Conservation (phyloP, 2,329 filamentous ascomycete genomes). For the Salinomyces thailandicus region DNA sequence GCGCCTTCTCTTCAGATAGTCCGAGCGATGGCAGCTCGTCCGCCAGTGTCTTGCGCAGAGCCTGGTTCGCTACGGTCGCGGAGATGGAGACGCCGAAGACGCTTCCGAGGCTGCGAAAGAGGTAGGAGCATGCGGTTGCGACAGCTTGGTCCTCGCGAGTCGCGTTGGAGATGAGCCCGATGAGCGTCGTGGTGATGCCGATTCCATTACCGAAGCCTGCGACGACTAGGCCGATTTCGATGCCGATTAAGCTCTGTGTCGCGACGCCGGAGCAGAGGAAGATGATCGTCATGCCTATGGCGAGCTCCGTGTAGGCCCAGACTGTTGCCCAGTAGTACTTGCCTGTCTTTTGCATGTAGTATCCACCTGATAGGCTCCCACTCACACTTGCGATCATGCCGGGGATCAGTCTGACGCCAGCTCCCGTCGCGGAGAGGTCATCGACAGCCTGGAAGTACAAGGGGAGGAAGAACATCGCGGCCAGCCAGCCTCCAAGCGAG, state of each 20-base stretch:
- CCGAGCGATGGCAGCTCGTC: slow-evolving; percentile 34
- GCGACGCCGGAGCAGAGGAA: slow-evolving; percentile 48
- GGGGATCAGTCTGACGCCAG: slow-evolving; percentile 58
- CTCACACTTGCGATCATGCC: slow-evolving; percentile 51
- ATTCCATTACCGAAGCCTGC: slow-evolving; percentile 46
- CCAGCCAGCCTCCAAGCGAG: slow-evolving; percentile 50
- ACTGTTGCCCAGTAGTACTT: slow-evolving; percentile 62
- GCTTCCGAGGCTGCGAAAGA: slow-evolving; percentile 63
- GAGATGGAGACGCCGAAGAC: slow-evolving; percentile 58
- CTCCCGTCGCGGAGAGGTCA: slow-evolving; percentile 50
- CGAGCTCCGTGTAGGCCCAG: slow-evolving; percentile 42
- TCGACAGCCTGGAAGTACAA: slow-evolving; percentile 67
- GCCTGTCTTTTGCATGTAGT: slow-evolving; percentile 59
- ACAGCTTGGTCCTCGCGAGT: slow-evolving; percentile 58
- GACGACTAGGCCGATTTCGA: slow-evolving; percentile 48
- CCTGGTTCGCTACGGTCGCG: slow-evolving; percentile 61
- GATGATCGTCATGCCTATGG: slow-evolving; percentile 46
- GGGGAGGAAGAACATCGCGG: slow-evolving; percentile 61
- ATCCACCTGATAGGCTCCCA: slow-evolving; percentile 55
- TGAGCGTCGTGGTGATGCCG: slow-evolving; percentile 38
- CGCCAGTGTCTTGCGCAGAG: slow-evolving; percentile 48
- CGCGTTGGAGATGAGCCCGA: slow-evolving; percentile 54
- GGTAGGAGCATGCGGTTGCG: slow-evolving; percentile 67
- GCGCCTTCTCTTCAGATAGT: slow-evolving; percentile 47
- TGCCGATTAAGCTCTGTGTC: slow-evolving; percentile 39